Base-by-base conservation (phyloP, 176 grass and related monocot genomes). In the Eremochloa ophiuroides region DNA sequence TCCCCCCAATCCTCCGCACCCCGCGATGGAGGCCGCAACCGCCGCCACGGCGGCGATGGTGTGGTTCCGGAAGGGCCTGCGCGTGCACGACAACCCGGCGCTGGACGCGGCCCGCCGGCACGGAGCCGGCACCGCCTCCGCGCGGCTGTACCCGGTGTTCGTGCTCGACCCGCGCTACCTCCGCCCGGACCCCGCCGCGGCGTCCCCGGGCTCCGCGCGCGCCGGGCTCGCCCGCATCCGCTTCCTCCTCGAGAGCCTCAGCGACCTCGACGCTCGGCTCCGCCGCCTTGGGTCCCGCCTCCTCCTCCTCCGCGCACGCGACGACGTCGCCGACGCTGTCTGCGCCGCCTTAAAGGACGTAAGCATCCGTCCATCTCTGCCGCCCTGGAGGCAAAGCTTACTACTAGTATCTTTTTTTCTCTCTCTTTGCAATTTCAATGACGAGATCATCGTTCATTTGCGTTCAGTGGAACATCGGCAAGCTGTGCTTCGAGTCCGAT, bases 81-180 rank as follows among this genome's bases (percentile, higher is more conserved):
- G 92, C 20, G 82, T 98, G 51, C 92, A 98, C 82, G 95, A 98
- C 86, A 98, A 98, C 78, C 95, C 95, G 17, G 92, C 90, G 27
- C 90, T 95, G 13, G 90, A 98, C 31, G 79, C 65, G 11, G 92
- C 90, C 35, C 82, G 84, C 30, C 65, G 89, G 1, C 25, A 62
- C 23, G 81, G 76, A 7, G 58, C 46, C 48, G 48, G 82, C 3
- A 46, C 31, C 14, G 25, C 33, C 74, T n/a, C 82, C 46, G 74
- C 37, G 13, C 79, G 86, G 76, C 86, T 98, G 29, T 98, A 90
- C 82, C 95, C 92, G 15, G 92, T 95, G 40, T 98, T 98, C 75
- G 95, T 98, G 62, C 90, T 98, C 51, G 92, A 95, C 65, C 92
- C 90, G 29, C 81, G 74, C 2, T 95, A 98, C 82, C 90, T 98